Evolutionary conservation across 2,329 filamentous ascomycete species (phyloP).

Genomic region (Alternaria viburni): DNA sequence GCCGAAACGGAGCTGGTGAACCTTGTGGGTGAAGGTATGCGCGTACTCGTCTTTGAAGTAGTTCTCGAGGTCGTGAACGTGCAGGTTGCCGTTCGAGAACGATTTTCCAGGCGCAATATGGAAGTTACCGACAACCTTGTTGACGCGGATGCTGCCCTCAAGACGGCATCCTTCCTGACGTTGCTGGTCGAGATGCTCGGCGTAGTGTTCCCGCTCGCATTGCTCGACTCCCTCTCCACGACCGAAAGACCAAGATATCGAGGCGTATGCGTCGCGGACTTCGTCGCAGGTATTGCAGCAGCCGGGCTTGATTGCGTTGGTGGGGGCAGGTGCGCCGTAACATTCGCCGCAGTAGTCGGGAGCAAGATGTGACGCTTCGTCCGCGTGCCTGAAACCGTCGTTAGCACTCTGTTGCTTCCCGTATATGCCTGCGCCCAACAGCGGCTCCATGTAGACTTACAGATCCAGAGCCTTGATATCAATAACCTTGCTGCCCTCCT

Average conservation of each 20-base stretch:
- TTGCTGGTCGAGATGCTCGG: conserved; percentile 84
- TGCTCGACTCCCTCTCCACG: conserved; percentile 92
- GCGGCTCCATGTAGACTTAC: conserved; percentile 28
- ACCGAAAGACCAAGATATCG: conserved; percentile 91
- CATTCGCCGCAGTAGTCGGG: conserved; percentile 93
- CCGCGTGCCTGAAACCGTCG: conserved; percentile 61
- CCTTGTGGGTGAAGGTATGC: conserved; percentile 87
- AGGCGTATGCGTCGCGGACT: conserved; percentile 91
- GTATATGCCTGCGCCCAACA: background rate
- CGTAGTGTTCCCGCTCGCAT: conserved; percentile 93
- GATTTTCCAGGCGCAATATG: conserved; percentile 95
- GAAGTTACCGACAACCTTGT: conserved; percentile 99
- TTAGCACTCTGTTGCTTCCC: conserved; percentile 9
- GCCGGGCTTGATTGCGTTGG: conserved; percentile 75
- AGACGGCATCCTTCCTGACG: conserved; percentile 92
- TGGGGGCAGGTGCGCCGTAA: conserved; percentile 81
- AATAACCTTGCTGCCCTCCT: conserved; percentile 70
- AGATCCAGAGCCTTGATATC: conserved; percentile 48
- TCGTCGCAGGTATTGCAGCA: conserved; percentile 98
- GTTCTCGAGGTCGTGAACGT: conserved; percentile 96
- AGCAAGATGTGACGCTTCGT: conserved; percentile 78
- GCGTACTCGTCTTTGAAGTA: conserved; percentile 76
- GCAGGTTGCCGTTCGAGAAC: conserved; percentile 96
- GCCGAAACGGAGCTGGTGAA: conserved; percentile 91
- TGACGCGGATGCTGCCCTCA: conserved; percentile 89